Percentiles rank a stretch among this genome's conserved stretches.
Evolutionary conservation across 2,329 filamentous ascomycete species (phyloP).

Genomic region (Fusarium sp.): DNA sequence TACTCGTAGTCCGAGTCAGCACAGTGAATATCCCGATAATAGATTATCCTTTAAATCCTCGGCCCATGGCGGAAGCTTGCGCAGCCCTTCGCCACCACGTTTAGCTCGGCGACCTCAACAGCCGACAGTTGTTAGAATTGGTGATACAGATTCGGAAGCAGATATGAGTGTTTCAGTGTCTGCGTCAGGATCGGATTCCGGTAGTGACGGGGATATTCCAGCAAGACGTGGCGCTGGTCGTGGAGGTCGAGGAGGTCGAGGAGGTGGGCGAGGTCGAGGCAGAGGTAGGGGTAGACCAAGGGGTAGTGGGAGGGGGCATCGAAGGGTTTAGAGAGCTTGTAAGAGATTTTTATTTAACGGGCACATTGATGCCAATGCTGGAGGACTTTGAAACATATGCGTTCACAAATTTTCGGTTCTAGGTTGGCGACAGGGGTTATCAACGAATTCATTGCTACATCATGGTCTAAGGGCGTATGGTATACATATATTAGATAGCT

Average conservation of each 20-base stretch:
- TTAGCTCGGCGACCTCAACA: slow-evolving; percentile 1
- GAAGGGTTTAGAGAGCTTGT: neutral
- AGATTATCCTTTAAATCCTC: slow-evolving; percentile 9
- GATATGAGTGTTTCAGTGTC: slow-evolving; percentile 15
- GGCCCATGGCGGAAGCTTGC: slow-evolving; percentile 13
- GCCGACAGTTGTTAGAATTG: slow-evolving; percentile 39
- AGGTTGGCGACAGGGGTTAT: neutral
- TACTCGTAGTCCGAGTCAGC: neutral
- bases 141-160: slow-evolving; percentile 37
- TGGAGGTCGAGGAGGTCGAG: slow-evolving; percentile 38
- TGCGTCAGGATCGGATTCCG: slow-evolving; percentile 27
- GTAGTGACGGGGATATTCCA: slow-evolving; percentile 38
- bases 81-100: slow-evolving; percentile 21
- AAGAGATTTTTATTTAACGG: slow-evolving; percentile 1
- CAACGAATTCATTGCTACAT: neutral
- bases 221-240: slow-evolving; percentile 33
- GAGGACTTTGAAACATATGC: neutral
- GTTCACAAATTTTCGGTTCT: neutral
- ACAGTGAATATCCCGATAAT: neutral
- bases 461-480: neutral
- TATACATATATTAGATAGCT: neutral
- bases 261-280: slow-evolving; percentile 36
- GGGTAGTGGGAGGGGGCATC: slow-evolving; percentile 26
- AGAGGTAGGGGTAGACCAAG: slow-evolving; percentile 16
- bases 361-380: slow-evolving; percentile 12